A percentile compares a stretch with the other conserved stretches of the same genome.
These are phyloP conservation scores for Calonectria pteridis DNA, from an alignment of 2,329 filamentous ascomycete genomes.

Conservation along the genomic window DNA sequence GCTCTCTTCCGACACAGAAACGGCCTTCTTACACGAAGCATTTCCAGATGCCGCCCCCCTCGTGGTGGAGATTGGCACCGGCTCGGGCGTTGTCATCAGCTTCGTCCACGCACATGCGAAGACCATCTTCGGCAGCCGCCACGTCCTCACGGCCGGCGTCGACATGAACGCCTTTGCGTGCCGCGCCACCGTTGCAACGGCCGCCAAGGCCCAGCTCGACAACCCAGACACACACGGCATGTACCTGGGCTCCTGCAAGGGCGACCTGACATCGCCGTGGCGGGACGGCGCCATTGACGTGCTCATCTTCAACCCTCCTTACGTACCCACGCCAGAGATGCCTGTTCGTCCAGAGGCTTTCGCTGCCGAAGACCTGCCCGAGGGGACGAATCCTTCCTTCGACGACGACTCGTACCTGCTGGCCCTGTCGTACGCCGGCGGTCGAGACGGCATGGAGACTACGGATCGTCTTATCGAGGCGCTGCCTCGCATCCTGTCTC, in stretches of 20 bases:
- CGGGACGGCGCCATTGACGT: constrained; percentile 76
- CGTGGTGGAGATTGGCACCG: constrained; percentile 88
- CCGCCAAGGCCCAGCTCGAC: constrained; percentile 58
- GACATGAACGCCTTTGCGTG: constrained; percentile 92
- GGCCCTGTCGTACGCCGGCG: constrained; percentile 89
- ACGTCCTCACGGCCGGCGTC: constrained; percentile 79
- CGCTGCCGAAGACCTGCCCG: constrained; percentile 38
- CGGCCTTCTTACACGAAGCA: constrained; percentile 72
- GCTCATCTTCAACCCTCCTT: constrained; percentile 96
- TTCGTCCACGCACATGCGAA: constrained; percentile 84
- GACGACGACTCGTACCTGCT: constrained; percentile 87
- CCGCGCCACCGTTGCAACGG: constrained; percentile 78
- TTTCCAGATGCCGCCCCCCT: constrained; percentile 72
- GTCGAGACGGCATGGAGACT: constrained; percentile 91
- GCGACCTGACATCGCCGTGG: constrained; percentile 77
- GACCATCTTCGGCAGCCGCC: constrained; percentile 77
- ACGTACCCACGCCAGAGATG: constrained; percentile 86
- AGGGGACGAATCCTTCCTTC: constrained; percentile 63
- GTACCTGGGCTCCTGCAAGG: constrained; percentile 76
- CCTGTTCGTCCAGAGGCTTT: constrained; percentile 64
- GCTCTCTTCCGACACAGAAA: constrained; percentile 79
- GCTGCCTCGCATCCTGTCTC: constrained; percentile 73
- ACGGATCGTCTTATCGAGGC: constrained; percentile 82
- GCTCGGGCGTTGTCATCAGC: constrained; percentile 92
- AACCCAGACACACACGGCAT: constrained; percentile 55